A percentile compares a stretch with the other conserved stretches of the same genome.
phyloP scores from a whole-genome alignment of 1,139 yeast species.

The Pichia sp. region DNA sequence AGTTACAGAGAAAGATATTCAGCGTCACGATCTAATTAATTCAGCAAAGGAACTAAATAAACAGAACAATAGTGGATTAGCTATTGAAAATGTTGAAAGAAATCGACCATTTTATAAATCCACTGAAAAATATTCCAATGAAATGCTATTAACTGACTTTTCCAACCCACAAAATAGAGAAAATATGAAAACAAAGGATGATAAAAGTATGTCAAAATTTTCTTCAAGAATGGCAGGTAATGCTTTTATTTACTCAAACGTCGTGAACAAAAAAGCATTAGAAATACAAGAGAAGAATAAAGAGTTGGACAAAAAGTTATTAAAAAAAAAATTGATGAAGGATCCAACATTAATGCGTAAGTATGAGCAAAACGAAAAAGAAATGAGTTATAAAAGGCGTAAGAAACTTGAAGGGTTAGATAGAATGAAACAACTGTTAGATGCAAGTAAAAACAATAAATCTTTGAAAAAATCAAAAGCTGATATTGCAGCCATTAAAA shows the following conservation, averaged over 20 bases:
- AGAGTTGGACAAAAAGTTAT: conserved; percentile 10
- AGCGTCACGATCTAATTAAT: conserved; percentile 11
- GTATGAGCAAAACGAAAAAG: conserved; percentile 8
- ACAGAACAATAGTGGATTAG: conserved; percentile 2
- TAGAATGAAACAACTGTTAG: conserved; percentile 1
- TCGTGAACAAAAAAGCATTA: conserved; percentile 36
- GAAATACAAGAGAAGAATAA: conserved; percentile 15
- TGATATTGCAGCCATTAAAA: not conserved
- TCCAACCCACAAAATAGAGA: conserved; percentile 14
- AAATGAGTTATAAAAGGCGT: conserved; percentile 9
- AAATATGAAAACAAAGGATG: conserved; percentile 25
- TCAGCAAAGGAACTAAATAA: conserved; percentile 7
- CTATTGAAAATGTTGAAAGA: conserved; percentile 4
- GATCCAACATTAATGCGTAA: conserved; percentile 17
- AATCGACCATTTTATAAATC: conserved; percentile 3
- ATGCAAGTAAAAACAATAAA: conserved; percentile 9
- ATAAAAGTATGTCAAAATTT: conserved; percentile 29
- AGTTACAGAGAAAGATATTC: conserved; percentile 15
- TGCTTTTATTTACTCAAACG: conserved; percentile 44
- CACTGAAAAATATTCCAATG: conserved; percentile 13
- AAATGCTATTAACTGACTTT: conserved; percentile 30
- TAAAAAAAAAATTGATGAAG: conserved; percentile 16
- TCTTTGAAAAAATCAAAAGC: conserved; percentile 7
- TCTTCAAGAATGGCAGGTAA: conserved; percentile 36
- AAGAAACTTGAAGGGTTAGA: conserved; percentile 12